A percentile compares a stretch with the other conserved stretches of the same genome.
These are phyloP conservation scores for Lactarius evosmus DNA, from an alignment of 768 basidiomycete genomes.

Conservation along the genomic window DNA sequence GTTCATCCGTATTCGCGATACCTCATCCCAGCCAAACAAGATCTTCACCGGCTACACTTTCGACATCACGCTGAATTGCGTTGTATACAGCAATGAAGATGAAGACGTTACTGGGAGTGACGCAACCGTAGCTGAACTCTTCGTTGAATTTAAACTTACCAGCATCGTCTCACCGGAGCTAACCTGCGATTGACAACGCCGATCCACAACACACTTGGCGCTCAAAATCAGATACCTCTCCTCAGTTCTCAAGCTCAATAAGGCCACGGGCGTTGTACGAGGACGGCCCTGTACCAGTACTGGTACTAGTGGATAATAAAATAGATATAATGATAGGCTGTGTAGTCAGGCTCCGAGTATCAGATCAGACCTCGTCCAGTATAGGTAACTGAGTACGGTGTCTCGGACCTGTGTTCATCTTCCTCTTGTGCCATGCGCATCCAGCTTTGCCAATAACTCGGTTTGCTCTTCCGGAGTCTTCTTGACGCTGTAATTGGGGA, in stretches of 20 bases:
- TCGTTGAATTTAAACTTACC: too few species aligned
- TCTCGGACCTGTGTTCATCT: not conserved
- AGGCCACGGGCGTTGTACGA: not conserved
- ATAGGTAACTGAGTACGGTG: not conserved
- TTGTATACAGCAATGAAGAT: too few species aligned
- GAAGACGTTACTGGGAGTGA: too few species aligned
- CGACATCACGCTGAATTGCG: too few species aligned
- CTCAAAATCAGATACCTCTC: too few species aligned
- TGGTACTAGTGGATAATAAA: constrained; percentile 1
- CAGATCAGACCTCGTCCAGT: not conserved
- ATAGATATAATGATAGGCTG: constrained; percentile 11
- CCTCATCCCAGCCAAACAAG: too few species aligned
- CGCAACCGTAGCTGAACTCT: too few species aligned
- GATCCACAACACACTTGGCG: too few species aligned
- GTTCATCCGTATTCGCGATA: too few species aligned
- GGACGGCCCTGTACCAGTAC: not conserved
- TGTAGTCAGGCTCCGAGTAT: not conserved
- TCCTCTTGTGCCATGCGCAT: constrained; percentile 20
- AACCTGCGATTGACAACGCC: too few species aligned
- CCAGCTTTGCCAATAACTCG: constrained; percentile 30
- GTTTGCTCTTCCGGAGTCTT: constrained; percentile 31
- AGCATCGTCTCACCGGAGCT: too few species aligned
- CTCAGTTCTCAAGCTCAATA: not conserved
- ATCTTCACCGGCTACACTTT: too few species aligned
- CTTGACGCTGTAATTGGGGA: constrained; percentile 22